These are phyloP conservation scores for Podospora sp. DNA, from an alignment of 495 filamentous ascomycete species.

Conservation along the genomic window DNA sequence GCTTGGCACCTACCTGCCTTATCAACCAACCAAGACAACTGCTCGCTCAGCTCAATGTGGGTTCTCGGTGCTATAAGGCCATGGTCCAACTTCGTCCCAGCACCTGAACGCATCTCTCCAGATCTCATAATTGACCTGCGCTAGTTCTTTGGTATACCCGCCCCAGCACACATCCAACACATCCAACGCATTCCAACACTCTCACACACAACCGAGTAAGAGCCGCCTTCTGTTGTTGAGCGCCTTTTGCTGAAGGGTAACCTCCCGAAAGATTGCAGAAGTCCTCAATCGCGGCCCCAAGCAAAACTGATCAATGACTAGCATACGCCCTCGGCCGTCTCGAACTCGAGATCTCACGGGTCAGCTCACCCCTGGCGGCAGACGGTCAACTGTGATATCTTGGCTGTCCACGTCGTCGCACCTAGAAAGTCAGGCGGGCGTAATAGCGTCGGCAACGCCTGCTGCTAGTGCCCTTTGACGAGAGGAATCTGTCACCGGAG, in stretches of 20 bases:
- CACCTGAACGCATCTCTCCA: not conserved
- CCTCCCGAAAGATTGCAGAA: not conserved
- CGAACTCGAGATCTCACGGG: not conserved
- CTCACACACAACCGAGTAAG: too few relatives aligned
- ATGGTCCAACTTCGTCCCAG: not conserved
- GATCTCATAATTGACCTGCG: not conserved
- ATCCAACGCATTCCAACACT: not conserved
- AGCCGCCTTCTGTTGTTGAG: not conserved
- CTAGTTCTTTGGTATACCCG: too few relatives aligned
- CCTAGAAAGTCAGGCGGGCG: not conserved
- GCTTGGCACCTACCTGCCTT: not conserved
- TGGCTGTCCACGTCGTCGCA: not conserved
- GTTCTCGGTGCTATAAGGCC: too few relatives aligned
- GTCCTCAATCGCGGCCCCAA: not conserved
- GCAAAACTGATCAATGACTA: not conserved
- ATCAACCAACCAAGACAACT: too few relatives aligned
- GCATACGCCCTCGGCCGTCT: too few relatives aligned
- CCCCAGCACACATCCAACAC: not conserved
- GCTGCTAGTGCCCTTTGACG: not conserved
- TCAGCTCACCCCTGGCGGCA: not conserved
- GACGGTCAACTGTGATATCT: not conserved
- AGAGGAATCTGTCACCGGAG: conserved; percentile 7
- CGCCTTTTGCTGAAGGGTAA: too few relatives aligned
- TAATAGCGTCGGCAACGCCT: not conserved
- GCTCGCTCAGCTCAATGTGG: not conserved